Evolutionary conservation across 768 basidiomycete genomes (phyloP), one percentile per base, ranked within the genome.

Genomic region (Porphyrellus cyaneotinctus): DNA sequence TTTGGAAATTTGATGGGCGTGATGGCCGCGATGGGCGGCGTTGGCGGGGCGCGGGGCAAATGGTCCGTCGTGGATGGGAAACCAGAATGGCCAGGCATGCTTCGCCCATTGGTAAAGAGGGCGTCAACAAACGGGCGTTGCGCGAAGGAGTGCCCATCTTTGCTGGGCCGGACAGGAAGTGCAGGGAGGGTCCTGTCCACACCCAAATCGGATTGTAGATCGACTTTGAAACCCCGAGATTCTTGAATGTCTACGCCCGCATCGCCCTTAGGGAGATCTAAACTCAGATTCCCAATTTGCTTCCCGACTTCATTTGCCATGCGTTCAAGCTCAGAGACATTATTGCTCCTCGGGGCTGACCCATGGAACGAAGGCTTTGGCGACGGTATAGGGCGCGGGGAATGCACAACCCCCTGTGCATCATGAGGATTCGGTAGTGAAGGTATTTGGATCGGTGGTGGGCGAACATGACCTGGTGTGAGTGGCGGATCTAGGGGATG

Each of bases 281-380:
- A 54, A 42, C 66, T 68, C 49, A 70, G 58, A 56, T 73, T 61
- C 20, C 52, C 43, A 9, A 56, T 58, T 20, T 58, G 57, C 47
- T 56, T 61, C 17, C 63, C 76, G 1, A 79, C 82, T 51, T 78
- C 78, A 30, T 81, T 84, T 0, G 85, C 88, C 75, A 92, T 82
- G 65, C 78, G 76, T 70, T 91, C 90, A 47, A 91, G 73, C 54
- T 77, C 73, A 53, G 81, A 80, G 8, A 91, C 87, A n/a, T 81
- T 64, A 5, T 55, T 43, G n/a, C 62, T 68, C 43, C 58, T 69
- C n/a, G 68, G 64, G 14, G 58, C 31, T n/a, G 51, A 49, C 14
- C 55, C 62, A 17, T 46, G 18, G 8, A 58, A 81, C 0, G 83
- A 80, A 37, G 75, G 75, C 57, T 84, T 85, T 7, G 87, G 86